These are phyloP conservation scores for Venustampulla echinocandica DNA, from an alignment of 495 filamentous ascomycete species.

Conservation along the genomic window DNA sequence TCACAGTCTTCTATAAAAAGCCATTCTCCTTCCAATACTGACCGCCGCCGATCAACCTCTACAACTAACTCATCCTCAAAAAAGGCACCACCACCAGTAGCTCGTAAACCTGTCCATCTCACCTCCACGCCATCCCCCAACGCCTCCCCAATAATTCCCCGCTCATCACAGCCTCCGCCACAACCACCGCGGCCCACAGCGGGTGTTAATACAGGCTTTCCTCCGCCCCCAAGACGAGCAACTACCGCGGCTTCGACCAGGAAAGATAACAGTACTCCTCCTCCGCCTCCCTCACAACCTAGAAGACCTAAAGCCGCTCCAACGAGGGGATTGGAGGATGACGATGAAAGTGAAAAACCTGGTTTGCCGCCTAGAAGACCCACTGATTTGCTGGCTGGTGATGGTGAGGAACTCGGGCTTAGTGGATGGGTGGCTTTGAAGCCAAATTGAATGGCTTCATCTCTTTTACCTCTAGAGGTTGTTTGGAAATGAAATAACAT, in stretches of 20 bases:
- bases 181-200: constrained; percentile 2
- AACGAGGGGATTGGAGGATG: not conserved
- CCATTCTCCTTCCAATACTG: constrained; percentile 15
- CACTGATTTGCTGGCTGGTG: constrained; percentile 19
- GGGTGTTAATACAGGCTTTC: constrained; percentile 7
- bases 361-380: constrained; percentile 17
- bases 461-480: not conserved
- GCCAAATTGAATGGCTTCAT: constrained; percentile 4
- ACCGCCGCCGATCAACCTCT: constrained; percentile 11
- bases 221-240: constrained; percentile 13
- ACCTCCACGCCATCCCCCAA: constrained; percentile 24
- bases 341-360: constrained; percentile 16
- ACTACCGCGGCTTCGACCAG: not conserved
- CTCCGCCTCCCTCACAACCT: constrained; percentile 10
- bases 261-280: constrained; percentile 1
- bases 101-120: constrained; percentile 45
- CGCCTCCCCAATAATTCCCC: constrained; percentile 8
- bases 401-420: constrained; percentile 1
- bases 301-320: constrained; percentile 4
- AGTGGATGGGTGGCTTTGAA: constrained; percentile 18
- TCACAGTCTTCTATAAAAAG: constrained; percentile 11
- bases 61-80: constrained; percentile 29
- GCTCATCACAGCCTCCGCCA: constrained; percentile 1
- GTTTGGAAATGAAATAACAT: no score
- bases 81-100: constrained; percentile 43